A percentile compares a stretch with the other conserved stretches of the same genome.
These are phyloP conservation scores for Rhizophagus prolifer DNA, from an alignment of 192 early-diverging fungal genomes.

Conservation along the genomic window DNA sequence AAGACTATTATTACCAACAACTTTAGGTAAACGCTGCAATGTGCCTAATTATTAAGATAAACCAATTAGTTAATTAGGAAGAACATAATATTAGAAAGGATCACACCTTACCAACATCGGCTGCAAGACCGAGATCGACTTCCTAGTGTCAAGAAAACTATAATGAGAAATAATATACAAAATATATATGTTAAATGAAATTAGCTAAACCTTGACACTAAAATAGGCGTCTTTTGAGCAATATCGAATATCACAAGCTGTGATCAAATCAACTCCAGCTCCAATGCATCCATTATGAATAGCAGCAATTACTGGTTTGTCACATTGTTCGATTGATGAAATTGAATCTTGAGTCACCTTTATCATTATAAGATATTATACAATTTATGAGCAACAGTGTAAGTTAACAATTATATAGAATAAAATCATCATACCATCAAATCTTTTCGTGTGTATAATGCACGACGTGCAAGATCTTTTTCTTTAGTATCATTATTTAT, in stretches of 20 bases:
- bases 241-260: slow-evolving; percentile 92
- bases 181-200: not conserved
- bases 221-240: slow-evolving; percentile 77
- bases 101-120: slow-evolving; percentile 66
- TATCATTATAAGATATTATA: not conserved
- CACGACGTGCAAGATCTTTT: slow-evolving; percentile 35
- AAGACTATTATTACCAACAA: slow-evolving; percentile 88
- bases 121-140: slow-evolving; percentile 91
- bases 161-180: not conserved
- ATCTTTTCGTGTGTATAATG: slow-evolving; percentile 40
- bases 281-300: slow-evolving; percentile 86
- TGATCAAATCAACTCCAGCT: slow-evolving; percentile 81
- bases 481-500: not conserved
- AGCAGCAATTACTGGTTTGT: slow-evolving; percentile 87
- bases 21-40: slow-evolving; percentile 92
- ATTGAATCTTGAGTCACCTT: slow-evolving; percentile 64
- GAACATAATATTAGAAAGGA: not conserved
- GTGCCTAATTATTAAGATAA: slow-evolving; percentile 48
- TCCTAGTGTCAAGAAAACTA: slow-evolving; percentile 46
- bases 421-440: slow-evolving; percentile 34
- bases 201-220: slow-evolving; percentile 69
- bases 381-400: not conserved
- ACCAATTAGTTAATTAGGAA: not conserved
- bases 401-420: not conserved
- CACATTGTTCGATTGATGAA: slow-evolving; percentile 78